These are phyloP conservation scores for Chromera velia DNA, from an alignment of 73 alveolate genomes.

Conservation along the genomic window DNA sequence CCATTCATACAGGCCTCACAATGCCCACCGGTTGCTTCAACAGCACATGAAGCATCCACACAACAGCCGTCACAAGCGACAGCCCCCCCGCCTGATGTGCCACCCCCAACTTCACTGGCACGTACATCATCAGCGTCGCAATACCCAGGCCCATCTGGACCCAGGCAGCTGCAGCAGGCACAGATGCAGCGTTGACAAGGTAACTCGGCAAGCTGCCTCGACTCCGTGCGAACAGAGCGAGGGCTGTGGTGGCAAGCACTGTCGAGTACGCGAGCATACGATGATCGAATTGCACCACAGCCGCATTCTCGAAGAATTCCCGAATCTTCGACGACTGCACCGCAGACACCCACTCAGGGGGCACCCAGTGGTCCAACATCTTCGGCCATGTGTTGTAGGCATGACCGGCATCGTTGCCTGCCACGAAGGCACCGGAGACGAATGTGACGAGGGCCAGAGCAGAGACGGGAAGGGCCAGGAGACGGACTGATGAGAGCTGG, in stretches of 20 bases:
- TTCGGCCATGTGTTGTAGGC: slow-evolving; percentile 62
- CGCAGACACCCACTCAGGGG: slow-evolving; percentile 41
- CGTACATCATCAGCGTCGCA: slow-evolving; percentile 45
- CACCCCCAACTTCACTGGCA: slow-evolving; percentile 35
- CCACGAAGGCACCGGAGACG: slow-evolving; percentile 51
- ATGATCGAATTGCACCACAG: slow-evolving; percentile 63
- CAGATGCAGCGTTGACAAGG: neutral
- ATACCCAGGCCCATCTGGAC: slow-evolving; percentile 24
- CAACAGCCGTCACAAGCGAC: too few relatives aligned
- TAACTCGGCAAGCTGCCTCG: too few relatives aligned
- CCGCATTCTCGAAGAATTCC: slow-evolving; percentile 59
- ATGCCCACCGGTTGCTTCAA: too few relatives aligned
- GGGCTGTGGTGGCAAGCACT: neutral
- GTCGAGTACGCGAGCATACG: slow-evolving; percentile 49
- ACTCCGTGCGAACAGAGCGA: too few relatives aligned
- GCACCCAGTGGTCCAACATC: slow-evolving; percentile 43
- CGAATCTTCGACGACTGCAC: slow-evolving; percentile 16
- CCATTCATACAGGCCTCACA: too few relatives aligned
- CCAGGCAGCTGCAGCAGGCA: neutral
- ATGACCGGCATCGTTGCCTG: slow-evolving; percentile 63
- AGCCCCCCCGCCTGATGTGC: slow-evolving; percentile 26
- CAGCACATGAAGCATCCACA: too few relatives aligned
- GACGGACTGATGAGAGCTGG: neutral
- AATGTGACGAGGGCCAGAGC: slow-evolving; percentile 8
- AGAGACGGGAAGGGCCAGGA: slow-evolving; percentile 12